phyloP scores from a whole-genome alignment of 2,329 filamentous ascomycete species.

The Cercospora citrullina region DNA sequence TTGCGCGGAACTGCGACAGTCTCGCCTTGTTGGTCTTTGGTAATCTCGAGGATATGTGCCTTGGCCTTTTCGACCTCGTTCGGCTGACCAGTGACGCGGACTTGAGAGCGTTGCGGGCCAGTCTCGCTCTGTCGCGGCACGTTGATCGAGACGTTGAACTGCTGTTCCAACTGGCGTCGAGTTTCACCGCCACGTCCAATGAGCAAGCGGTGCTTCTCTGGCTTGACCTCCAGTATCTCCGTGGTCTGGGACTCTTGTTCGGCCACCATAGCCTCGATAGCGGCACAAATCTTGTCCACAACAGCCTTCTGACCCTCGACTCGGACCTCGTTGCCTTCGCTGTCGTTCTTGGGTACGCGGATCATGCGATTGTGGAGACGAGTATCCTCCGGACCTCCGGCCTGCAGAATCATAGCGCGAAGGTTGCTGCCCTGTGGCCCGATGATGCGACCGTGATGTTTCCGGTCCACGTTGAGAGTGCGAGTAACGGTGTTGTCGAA shows the following conservation, averaged over 20 bases:
- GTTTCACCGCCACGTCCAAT: slow-evolving; percentile 91
- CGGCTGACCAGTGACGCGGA: slow-evolving; percentile 81
- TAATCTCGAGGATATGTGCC: slow-evolving; percentile 73
- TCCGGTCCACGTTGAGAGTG: slow-evolving; percentile 88
- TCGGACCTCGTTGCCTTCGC: slow-evolving; percentile 74
- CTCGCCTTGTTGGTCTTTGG: slow-evolving; percentile 86
- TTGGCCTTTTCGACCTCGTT: slow-evolving; percentile 82
- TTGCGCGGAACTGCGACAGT: slow-evolving; percentile 79
- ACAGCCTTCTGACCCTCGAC: slow-evolving; percentile 81
- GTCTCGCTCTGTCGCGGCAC: slow-evolving; percentile 72
- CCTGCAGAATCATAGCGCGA: slow-evolving; percentile 79
- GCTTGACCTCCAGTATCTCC: slow-evolving; percentile 76
- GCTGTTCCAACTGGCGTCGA: slow-evolving; percentile 78
- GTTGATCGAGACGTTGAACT: slow-evolving; percentile 84
- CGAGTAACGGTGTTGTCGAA: slow-evolving; percentile 88
- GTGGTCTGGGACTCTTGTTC: slow-evolving; percentile 81
- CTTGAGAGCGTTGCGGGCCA: slow-evolving; percentile 75
- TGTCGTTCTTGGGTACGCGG: slow-evolving; percentile 89
- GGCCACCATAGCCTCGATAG: slow-evolving; percentile 78
- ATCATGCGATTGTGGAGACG: slow-evolving; percentile 84
- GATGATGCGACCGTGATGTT: slow-evolving; percentile 87
- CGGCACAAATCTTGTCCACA: slow-evolving; percentile 82
- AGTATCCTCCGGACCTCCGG: slow-evolving; percentile 85
- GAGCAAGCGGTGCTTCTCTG: slow-evolving; percentile 84
- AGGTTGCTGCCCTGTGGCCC: slow-evolving; percentile 82